Conservation (phyloP, 352 stramenopile species). For the Phytophthora cryptogea region DNA sequence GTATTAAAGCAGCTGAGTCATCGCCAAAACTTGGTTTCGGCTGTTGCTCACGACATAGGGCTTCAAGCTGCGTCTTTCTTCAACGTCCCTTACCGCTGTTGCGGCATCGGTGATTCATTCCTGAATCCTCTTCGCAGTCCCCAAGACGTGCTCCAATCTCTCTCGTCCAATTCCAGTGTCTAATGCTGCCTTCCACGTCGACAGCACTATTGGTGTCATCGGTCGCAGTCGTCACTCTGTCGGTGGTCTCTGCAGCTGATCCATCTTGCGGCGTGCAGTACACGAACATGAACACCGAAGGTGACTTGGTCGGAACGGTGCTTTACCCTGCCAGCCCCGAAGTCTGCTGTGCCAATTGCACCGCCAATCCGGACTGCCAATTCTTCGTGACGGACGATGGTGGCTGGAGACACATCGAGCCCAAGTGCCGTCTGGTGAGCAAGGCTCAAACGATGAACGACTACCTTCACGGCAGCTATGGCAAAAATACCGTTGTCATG, state of each 20-base stretch:
- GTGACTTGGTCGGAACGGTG: slow-evolving; percentile 21
- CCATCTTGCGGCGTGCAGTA: slow-evolving; percentile 26
- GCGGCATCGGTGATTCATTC: slow-evolving; percentile 3
- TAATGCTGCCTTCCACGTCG: slow-evolving; percentile 9
- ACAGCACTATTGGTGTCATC: slow-evolving; percentile 1
- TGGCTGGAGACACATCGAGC: slow-evolving; percentile 23
- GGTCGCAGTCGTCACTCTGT: not conserved
- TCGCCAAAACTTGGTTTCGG: slow-evolving; percentile 3
- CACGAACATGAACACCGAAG: slow-evolving; percentile 17
- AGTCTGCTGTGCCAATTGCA: slow-evolving; percentile 27
- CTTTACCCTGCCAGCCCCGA: slow-evolving; percentile 25
- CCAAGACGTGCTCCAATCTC: slow-evolving; percentile 1
- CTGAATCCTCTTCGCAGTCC: slow-evolving; percentile 3
- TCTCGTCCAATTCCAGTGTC: slow-evolving; percentile 1
- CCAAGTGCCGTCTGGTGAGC: slow-evolving; percentile 25
- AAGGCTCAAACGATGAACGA: slow-evolving; percentile 24
- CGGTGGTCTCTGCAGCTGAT: slow-evolving; percentile 9
- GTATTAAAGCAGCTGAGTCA: slow-evolving; percentile 10
- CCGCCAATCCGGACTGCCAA: slow-evolving; percentile 20
- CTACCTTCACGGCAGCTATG: slow-evolving; percentile 9
- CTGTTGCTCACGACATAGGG: slow-evolving; percentile 11
- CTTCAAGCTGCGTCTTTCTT: slow-evolving; percentile 12
- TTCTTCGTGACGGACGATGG: slow-evolving; percentile 31
- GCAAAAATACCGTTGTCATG: slow-evolving; percentile 27
- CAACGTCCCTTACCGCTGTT: not conserved